phyloP scores from a whole-genome alignment of 495 filamentous ascomycete species.

The Talaromyces wortmannii region DNA sequence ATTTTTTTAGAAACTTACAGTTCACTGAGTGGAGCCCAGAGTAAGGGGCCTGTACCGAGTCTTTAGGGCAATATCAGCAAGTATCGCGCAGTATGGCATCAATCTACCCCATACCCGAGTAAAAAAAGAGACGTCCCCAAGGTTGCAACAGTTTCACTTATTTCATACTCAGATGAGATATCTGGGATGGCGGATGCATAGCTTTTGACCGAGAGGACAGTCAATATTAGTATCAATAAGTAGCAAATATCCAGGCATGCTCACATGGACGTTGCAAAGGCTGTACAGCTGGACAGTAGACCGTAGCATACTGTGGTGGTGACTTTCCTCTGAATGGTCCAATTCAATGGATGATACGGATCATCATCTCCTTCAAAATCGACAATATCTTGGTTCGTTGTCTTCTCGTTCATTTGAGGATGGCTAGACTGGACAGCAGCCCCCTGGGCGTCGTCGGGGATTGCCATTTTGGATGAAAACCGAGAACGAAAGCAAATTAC shows the following conservation, averaged over 20 bases:
- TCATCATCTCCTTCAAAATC: constrained; percentile 65
- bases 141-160: constrained; percentile 45
- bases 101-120: constrained; percentile 15
- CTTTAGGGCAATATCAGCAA: neutral
- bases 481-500: neutral
- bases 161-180: constrained; percentile 38
- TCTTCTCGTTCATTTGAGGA: constrained; percentile 19
- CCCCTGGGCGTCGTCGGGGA: neutral
- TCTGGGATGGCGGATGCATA: constrained; percentile 49
- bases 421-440: neutral
- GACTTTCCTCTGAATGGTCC: constrained; percentile 55
- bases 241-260: neutral
- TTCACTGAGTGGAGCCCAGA: constrained; percentile 67
- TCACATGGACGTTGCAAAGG: constrained; percentile 43
- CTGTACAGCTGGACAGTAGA: constrained; percentile 46
- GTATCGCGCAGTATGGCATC: neutral
- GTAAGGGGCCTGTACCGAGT: constrained; percentile 46
- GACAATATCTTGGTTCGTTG: constrained; percentile 42
- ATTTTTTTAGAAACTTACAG: constrained; percentile 11
- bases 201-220: constrained; percentile 9
- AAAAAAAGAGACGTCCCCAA: constrained; percentile 56
- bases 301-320: constrained; percentile 47
- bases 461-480: neutral
- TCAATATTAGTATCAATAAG: too few species aligned
- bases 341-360: constrained; percentile 60